phyloP scores from a whole-genome alignment of 306 rosid genomes.

The Fragaria ananassa region DNA sequence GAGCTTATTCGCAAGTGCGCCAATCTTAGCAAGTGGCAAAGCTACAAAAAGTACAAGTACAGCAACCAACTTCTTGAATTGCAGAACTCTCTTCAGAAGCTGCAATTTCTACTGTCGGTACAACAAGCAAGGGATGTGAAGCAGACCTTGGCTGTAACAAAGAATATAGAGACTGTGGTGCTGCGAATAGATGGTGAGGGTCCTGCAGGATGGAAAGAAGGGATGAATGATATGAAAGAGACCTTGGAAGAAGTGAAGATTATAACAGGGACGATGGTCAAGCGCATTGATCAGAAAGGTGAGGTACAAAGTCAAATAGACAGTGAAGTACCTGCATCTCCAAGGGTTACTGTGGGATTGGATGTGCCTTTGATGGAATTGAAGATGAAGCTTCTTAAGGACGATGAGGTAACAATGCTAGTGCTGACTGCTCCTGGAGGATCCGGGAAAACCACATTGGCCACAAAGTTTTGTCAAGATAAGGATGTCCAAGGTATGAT shows the following conservation, averaged over 20 bases:
- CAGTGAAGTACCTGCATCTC: slow-evolving; percentile 38
- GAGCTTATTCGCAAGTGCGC: slow-evolving; percentile 28
- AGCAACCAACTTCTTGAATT: slow-evolving; percentile 33
- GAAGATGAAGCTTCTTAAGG: slow-evolving; percentile 41
- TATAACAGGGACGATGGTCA: not conserved
- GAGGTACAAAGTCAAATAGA: not conserved
- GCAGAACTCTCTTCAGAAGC: slow-evolving; percentile 23
- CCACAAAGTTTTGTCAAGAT: slow-evolving; percentile 45
- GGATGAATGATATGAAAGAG: not conserved
- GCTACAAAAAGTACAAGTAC: slow-evolving; percentile 20
- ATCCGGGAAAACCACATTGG: slow-evolving; percentile 57
- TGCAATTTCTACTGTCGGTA: slow-evolving; percentile 20
- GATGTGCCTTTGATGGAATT: slow-evolving; percentile 43
- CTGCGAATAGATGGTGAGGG: not conserved
- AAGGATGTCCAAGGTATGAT: slow-evolving; percentile 43
- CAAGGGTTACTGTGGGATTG: slow-evolving; percentile 46
- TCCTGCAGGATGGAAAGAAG: not conserved
- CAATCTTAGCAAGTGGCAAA: slow-evolving; percentile 35
- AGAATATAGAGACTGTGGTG: not conserved
- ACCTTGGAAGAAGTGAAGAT: not conserved
- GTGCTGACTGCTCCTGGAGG: slow-evolving; percentile 52
- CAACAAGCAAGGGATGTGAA: slow-evolving; percentile 21
- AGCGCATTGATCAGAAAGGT: not conserved
- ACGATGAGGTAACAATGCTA: slow-evolving; percentile 22
- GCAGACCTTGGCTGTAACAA: not conserved